Evolutionary conservation across 1,139 yeast species (phyloP).

Genomic region (Candida sp.): DNA sequence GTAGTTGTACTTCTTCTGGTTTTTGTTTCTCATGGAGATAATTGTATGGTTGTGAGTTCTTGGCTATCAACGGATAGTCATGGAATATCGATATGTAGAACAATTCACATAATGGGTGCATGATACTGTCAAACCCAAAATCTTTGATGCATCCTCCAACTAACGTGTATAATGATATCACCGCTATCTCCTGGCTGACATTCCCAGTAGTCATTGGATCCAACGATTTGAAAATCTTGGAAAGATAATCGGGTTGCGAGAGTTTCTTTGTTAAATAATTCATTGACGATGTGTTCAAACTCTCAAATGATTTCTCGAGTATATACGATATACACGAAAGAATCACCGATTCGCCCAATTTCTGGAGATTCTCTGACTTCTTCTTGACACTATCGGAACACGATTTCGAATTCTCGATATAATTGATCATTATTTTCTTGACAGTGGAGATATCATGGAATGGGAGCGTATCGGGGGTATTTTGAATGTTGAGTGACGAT

Average conservation of each 20-base stretch:
- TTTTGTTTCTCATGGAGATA: conserved; percentile 3
- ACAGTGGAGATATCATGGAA: conserved; percentile 11
- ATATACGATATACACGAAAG: conserved; percentile 56
- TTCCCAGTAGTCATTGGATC: conserved; percentile 36
- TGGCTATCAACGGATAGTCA: conserved; percentile 62
- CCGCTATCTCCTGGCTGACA: conserved; percentile 44
- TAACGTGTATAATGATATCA: conserved; percentile 51
- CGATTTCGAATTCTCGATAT: conserved; percentile 62
- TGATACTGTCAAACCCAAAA: conserved; percentile 70
- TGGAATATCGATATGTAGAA: conserved; percentile 59
- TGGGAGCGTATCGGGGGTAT: conserved; percentile 2
- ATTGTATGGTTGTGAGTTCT: conserved; percentile 32
- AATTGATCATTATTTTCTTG: conserved; percentile 26
- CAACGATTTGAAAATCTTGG: conserved; percentile 48
- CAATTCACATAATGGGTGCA: conserved; percentile 63
- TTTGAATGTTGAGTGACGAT: neutral
- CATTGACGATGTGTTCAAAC: conserved; percentile 35
- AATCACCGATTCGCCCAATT: conserved; percentile 56
- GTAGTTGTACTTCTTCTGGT: neutral
- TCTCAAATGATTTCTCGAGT: conserved; percentile 48
- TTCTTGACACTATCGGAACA: conserved; percentile 51
- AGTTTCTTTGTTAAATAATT: conserved; percentile 57
- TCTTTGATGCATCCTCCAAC: conserved; percentile 74
- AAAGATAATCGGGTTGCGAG: conserved; percentile 37
- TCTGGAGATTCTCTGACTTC: conserved; percentile 45